Evolutionary conservation across 768 basidiomycete species (phyloP).

Genomic region (Collybia sordida): DNA sequence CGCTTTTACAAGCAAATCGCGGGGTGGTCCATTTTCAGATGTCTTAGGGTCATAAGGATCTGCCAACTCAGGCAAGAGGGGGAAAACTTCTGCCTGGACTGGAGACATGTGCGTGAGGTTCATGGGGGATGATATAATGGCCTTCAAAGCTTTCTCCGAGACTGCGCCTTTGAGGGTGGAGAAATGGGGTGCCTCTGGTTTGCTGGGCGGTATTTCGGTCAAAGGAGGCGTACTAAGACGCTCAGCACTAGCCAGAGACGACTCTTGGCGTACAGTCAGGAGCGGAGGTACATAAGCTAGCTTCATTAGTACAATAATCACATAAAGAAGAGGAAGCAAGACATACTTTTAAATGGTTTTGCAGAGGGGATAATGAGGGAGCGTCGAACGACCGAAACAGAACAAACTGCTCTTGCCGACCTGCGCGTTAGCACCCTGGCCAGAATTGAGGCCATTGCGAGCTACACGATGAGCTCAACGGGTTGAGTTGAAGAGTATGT

Average conservation of each 20-base stretch:
- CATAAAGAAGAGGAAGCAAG: not conserved
- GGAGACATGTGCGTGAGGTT: conserved; percentile 69
- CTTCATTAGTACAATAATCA: not conserved
- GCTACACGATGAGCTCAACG: conserved; percentile 14
- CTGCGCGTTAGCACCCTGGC: conserved; percentile 18
- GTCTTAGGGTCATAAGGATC: conserved; percentile 44
- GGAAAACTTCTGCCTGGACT: conserved; percentile 80
- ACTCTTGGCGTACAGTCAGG: conserved; percentile 5
- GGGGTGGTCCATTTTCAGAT: conserved; percentile 24
- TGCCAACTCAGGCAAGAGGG: conserved; percentile 70
- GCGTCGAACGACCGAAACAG: conserved; percentile 20
- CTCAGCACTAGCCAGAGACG: conserved; percentile 12
- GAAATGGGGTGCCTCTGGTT: conserved; percentile 28
- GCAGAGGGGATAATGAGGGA: conserved; percentile 16
- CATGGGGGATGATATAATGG: conserved; percentile 66
- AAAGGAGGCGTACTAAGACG: not conserved
- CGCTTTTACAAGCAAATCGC: conserved; percentile 84
- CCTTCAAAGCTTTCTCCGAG: conserved; percentile 45
- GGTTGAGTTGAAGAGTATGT: not conserved
- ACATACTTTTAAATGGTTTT: conserved; percentile 15
- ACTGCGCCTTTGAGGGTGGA: conserved; percentile 36
- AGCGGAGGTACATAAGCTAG: not conserved
- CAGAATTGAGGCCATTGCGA: conserved; percentile 21
- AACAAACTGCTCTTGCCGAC: conserved; percentile 16
- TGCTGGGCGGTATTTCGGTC: conserved; percentile 1